Base-by-base conservation (phyloP, 148 eudicot genomes). In the Fallopia convolvulus region DNA sequence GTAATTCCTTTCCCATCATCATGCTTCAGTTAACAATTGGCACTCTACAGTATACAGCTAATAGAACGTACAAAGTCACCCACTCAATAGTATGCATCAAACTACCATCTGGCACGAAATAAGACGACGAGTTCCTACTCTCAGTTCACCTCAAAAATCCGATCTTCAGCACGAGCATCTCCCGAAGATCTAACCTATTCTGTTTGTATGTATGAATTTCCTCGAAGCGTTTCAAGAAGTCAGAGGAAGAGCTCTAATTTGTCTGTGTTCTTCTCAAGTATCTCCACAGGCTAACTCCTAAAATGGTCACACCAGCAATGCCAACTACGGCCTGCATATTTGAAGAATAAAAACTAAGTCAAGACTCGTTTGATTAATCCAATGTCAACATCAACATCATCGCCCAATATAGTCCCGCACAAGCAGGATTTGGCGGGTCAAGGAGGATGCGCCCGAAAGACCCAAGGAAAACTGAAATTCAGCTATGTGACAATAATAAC, bases 241-340 rank as follows among this genome's bases (percentile, higher is more conserved):
- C 21, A 14, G 32, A 21, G 65, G 65, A 58, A 21, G 32, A 21
- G 65, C 26, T 58, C 21, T 58, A 58, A 23, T 58, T 58, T 21
- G 30, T 58, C 65, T 58, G 41, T 70, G 41, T 70, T 33, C 73
- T 70, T 58, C 89, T 84, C 14, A 87, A 83, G 80, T 83, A 85
- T 87, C 89, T 87, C 98, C 91, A 91, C 78, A 91, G 61, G 82
- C 84, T 74, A 52, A 89, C 78, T 40, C 76, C 86, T 80, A 93
- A 74, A 82, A 93, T 79, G 21, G 92, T 79, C 41, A 88, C 74
- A 68, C 96, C 89, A 77, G 98, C 96, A 55, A 89, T 66, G 80
- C 90, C 90, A 30, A 80, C 84, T 74, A 87, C 56, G 79, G 87
- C 79, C 98, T 93, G 93, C 82, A 39, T 21, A 3, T 21, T 58